phyloP scores from a whole-genome alignment of 78 protist species.

The Dictyostelium firmibasis region DNA sequence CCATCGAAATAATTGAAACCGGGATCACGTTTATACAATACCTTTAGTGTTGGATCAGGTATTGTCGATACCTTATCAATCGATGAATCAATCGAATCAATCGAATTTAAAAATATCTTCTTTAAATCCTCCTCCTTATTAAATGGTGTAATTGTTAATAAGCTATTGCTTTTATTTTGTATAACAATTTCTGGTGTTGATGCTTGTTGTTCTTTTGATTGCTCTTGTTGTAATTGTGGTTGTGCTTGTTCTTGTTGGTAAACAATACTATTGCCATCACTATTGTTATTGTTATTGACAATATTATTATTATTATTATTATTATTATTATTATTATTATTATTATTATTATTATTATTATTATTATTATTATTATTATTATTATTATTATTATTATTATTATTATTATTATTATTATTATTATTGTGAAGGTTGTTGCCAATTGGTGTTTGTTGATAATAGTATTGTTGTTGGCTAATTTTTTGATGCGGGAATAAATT shows the following conservation, averaged over 20 bases:
- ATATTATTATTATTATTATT: too few species aligned
- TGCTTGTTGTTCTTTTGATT: neutral
- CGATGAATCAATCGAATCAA: neutral
- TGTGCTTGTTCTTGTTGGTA: neutral
- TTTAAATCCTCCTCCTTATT: constrained; percentile 17
- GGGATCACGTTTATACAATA: neutral
- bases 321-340: too few species aligned
- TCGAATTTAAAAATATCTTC: neutral
- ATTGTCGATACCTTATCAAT: neutral
- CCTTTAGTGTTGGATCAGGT: neutral
- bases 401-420: too few species aligned
- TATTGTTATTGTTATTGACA: neutral
- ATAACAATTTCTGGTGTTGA: neutral
- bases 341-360: too few species aligned
- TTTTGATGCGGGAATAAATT: neutral
- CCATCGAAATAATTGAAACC: constrained; percentile 33
- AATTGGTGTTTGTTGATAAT: neutral
- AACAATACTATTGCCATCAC: too few species aligned
- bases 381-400: neutral
- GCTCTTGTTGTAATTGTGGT: neutral
- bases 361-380: too few species aligned
- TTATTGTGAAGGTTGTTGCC: neutral
- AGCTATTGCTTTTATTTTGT: neutral
- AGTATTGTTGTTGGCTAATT: neutral
- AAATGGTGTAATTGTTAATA: constrained; percentile 1